Evolutionary conservation across 1,284 basidiomycete species (phyloP), one percentile per base, ranked within the genome.

Genomic region (Trametes pubescens): DNA sequence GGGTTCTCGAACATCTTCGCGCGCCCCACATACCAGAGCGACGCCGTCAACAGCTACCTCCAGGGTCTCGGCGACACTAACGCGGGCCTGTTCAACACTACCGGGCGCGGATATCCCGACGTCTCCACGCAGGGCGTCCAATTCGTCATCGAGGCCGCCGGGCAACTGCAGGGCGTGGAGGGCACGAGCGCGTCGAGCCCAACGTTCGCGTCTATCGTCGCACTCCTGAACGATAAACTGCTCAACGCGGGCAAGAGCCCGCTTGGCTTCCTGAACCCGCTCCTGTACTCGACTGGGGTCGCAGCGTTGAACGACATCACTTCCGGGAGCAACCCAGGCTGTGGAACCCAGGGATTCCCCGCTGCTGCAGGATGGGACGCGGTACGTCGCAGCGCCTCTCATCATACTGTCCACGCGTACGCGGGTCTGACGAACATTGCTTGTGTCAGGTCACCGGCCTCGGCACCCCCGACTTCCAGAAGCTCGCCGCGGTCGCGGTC

Each of bases 191-290:
- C 62, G 40, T 68, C 67, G 37, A 64, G 62, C 60, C 67, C 86
- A 82, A 87, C 87, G 4, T 83, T 86, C 57, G 86, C 86, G 5
- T 84, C 77, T 35, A 76, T 89, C 37, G 79, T 90, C 66, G 74
- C 87, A 14, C 80, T 89, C 49, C 76, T 90, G 48, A 89, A 89
- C 65, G 86, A 89, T 74, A 82, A 80, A 73, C 82, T 82, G 37
- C 72, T 90, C 48, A 76, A 85, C 0, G 71, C 77, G n/a, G 82
- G 83, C 55, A 81, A 84, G 72, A 47, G 78, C 7, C 74, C 84
- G 11, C 80, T 89, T 29, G 87, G 87, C 0, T 89, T 89, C 77
- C 75, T 90, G 52, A 89, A 90, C 72, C 87, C 86, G 0, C 75
- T 86, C 38, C 60, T 68, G 52, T 68, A 89, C 72, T 80, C 82